A percentile compares a stretch with the other conserved stretches of the same genome.
These are phyloP conservation scores for Globisporangium cylindrosporum DNA, from an alignment of 352 stramenopile species.

Conservation along the genomic window DNA sequence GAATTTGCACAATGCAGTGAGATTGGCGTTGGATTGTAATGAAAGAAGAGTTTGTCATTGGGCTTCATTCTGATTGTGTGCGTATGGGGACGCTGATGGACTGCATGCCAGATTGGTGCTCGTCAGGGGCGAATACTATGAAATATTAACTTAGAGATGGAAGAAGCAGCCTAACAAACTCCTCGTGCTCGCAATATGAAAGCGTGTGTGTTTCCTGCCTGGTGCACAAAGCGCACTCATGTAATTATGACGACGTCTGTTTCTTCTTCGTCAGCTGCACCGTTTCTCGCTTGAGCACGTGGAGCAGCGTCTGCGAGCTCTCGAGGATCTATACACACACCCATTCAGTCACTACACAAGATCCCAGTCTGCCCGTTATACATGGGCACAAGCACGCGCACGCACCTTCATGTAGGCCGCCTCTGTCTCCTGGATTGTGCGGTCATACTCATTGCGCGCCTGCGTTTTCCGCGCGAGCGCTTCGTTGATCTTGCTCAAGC, in stretches of 20 bases:
- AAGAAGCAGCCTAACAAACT: slow-evolving; percentile 4
- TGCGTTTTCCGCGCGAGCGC: slow-evolving; percentile 87
- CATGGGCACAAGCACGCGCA: background rate
- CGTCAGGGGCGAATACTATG: background rate
- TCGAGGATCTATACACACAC: slow-evolving; percentile 77
- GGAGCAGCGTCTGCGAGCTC: slow-evolving; percentile 92
- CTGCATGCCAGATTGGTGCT: background rate
- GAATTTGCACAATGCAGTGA: background rate
- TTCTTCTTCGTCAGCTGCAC: slow-evolving; percentile 95
- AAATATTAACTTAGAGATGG: slow-evolving; percentile 10
- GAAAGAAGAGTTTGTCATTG: background rate
- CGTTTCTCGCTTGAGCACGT: slow-evolving; percentile 93
- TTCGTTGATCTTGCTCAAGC: slow-evolving; percentile 91
- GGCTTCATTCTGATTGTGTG: background rate
- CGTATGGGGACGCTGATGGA: background rate
- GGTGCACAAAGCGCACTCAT: background rate
- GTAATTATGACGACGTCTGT: slow-evolving; percentile 73
- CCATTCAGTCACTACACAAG: background rate
- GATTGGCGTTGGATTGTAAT: background rate
- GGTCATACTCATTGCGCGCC: slow-evolving; percentile 92
- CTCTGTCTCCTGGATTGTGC: slow-evolving; percentile 93
- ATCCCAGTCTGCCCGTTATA: no score
- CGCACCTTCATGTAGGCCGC: slow-evolving; percentile 92
- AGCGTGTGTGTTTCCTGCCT: background rate
- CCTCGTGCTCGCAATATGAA: background rate